Evolutionary conservation across 495 filamentous ascomycete species (phyloP), one percentile per base, ranked within the genome.

Genomic region (Penicillium dipodomyicola): DNA sequence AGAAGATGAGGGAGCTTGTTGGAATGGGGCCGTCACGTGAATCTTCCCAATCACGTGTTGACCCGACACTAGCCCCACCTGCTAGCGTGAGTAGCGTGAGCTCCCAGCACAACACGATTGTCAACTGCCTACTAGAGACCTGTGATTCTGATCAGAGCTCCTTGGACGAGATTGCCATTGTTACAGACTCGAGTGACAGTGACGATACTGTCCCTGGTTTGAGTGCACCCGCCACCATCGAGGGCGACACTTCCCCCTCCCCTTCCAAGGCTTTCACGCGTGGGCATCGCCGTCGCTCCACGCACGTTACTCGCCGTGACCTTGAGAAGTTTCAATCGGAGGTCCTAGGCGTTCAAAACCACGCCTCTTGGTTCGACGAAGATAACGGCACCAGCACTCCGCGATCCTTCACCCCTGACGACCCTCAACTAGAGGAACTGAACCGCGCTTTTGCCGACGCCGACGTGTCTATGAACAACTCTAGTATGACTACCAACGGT

Each of bases 211-310:
- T 52, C 17, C 15, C 41, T 46, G 52, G 20, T 14, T 30, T 19
- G 32, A 47, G 32, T 43, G 50, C 48, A 65, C 54, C 70, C 69
- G 70, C 66, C 72, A 76, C 60, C 64, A 75, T 73, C 69, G 71
- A 69, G 66, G 64, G 62, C 52, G 63, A 63, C 52, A 63, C 60
- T 52, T 52, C 67, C 56, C 47, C 70, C 54, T 65, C 67, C 67
- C 47, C 65, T 68, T 67, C 72, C 66, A 72, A 72, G 67, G 66
- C 69, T 51, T 77, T 68, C 57, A 65, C 74, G 45, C 74, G 72
- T 71, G 72, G 74, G 65, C 74, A 77, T 58, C 74, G 74, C 59
- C 74, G 74, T 68, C 74, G 74, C 61, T 74, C 74, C 56, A 77
- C 74, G 64, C 74, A 73, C 72, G 73, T 77, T 52, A 72, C 67